Base-by-base conservation (phyloP, 1,139 yeast genomes). In the Lodderomyces jiufengensis region DNA sequence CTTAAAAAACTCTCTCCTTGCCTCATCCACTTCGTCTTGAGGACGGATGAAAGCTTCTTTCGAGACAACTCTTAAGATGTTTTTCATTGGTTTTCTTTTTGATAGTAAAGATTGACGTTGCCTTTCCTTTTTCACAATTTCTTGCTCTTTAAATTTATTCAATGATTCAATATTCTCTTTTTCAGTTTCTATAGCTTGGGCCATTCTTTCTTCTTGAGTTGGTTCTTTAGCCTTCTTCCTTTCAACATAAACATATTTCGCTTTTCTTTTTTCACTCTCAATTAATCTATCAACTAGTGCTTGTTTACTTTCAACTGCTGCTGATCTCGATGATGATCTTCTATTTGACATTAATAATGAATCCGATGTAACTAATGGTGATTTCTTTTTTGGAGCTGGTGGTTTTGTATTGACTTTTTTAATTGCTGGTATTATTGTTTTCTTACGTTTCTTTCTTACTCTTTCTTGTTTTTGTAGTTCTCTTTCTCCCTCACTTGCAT, bases 131-230 rank as follows among this genome's bases (percentile, higher is more conserved):
- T 86, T 83, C 31, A 79, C 82, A 31, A 84, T 69, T 55, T 92
- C 98, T 54, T 86, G 92, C 49, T 90, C 94, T 49, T 82, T 77
- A 51, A 85, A 90, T 50, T 73, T 70, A 43, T 84, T 78, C 45
- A 92, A 66, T 3, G 97, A 84, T 22, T 77, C 67, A 4, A 79
- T 63, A 55, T 94, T 92, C 34, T 75, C 73, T 52, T 75, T 72
- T 56, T 92, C 98, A 0, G 97, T 94, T 47, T 82, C 84, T 31
- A 80, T 68, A 0, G 98, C 97, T 52, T 88, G 95, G 9, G 74
- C 82, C 35, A 92, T 62, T 40, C 90, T 70, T 54, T 92, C 95
- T 43, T 83, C 95, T 50, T 92, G 95, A 0, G 98, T 88, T 54
- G 84, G 54, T 45, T 74, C 80, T 11, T 67, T 65, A 37, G 73